phyloP scores from a whole-genome alignment of 2,329 filamentous ascomycete genomes.

The Beauveria sp. region DNA sequence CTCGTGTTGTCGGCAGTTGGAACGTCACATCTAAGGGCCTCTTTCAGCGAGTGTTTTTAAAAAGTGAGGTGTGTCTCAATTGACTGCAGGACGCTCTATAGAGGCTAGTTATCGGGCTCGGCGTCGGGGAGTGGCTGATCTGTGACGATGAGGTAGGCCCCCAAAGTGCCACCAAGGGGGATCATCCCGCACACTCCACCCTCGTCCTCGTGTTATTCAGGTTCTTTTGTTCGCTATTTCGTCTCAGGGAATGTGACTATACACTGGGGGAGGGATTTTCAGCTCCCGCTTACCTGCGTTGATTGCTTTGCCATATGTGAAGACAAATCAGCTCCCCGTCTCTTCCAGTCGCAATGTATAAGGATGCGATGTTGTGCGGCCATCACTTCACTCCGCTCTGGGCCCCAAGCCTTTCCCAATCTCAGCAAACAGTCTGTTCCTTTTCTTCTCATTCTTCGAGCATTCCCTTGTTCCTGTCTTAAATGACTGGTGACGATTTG shows the following conservation, averaged over 20 bases:
- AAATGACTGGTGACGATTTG: background rate
- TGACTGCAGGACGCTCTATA: too few species aligned
- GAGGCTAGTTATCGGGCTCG: too few species aligned
- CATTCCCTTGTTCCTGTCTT: background rate
- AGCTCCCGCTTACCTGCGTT: background rate
- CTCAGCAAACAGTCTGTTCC: background rate
- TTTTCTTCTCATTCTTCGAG: background rate
- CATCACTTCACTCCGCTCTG: background rate
- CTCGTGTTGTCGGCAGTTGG: too few species aligned
- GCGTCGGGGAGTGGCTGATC: background rate
- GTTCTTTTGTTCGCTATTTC: constrained; percentile 5
- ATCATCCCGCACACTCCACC: background rate
- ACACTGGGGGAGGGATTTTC: background rate
- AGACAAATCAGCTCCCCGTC: background rate
- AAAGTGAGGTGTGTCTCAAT: too few species aligned
- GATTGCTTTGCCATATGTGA: background rate
- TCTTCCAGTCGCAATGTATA: background rate
- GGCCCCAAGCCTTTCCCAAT: background rate
- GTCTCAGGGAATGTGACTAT: background rate
- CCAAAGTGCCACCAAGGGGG: background rate
- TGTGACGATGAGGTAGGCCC: background rate
- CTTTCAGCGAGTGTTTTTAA: too few species aligned
- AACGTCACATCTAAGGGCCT: too few species aligned
- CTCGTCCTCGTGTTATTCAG: background rate
- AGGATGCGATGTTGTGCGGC: background rate